Conservation (phyloP, 192 early-diverging fungal species). For the Pilaira anomala region DNA sequence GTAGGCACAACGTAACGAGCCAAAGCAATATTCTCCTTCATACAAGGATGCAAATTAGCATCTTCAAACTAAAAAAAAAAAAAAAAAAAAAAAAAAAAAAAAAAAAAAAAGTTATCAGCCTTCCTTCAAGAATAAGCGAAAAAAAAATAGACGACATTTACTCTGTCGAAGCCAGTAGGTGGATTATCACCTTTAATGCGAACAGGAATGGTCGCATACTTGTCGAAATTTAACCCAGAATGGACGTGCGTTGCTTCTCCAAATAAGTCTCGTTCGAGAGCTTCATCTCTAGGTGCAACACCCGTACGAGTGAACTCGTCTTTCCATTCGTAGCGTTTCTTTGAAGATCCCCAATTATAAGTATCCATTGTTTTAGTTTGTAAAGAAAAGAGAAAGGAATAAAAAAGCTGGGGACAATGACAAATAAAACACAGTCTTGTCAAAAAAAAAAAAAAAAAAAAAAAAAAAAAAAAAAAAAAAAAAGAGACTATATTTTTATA, state of each 20-base stretch:
- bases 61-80: constrained; percentile 64
- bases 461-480: no score
- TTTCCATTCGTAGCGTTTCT: constrained; percentile 52
- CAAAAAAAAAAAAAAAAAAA: no score
- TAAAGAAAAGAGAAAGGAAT: background rate
- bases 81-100: background rate
- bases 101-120: background rate
- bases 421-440: no score
- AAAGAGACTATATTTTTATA: no score
- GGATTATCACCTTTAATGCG: constrained; percentile 52
- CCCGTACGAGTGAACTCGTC: constrained; percentile 46
- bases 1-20: constrained; percentile 67
- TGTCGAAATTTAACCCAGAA: constrained; percentile 75
- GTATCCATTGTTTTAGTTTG: background rate
- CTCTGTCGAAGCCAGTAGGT: constrained; percentile 45
- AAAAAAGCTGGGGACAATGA: background rate
- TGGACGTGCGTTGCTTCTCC: constrained; percentile 54
- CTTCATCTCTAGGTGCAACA: constrained; percentile 55
- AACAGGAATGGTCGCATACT: constrained; percentile 70
- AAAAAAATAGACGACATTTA: no score
- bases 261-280: constrained; percentile 63
- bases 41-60: constrained; percentile 57
- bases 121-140: no score
- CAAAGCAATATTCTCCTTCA: constrained; percentile 64
- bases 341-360: constrained; percentile 46